A percentile compares a stretch with the other conserved stretches of the same genome.
Conservation (phyloP, 352 stramenopile species). For the Phytophthora melonis region DNA sequence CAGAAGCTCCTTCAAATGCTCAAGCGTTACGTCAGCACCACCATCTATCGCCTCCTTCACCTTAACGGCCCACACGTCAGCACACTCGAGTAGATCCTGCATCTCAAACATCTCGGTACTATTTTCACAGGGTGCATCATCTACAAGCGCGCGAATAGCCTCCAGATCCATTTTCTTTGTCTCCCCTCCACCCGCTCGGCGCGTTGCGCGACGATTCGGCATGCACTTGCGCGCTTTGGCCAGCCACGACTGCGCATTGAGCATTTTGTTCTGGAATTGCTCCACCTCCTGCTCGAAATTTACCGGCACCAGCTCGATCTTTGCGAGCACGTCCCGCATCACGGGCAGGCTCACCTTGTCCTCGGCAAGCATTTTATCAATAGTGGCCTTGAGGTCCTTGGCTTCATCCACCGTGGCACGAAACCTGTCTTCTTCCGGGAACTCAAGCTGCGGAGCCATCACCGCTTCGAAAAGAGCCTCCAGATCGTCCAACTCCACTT, state of each 20-base stretch:
- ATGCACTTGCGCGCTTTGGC: slow-evolving; percentile 90
- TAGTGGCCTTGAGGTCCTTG: slow-evolving; percentile 65
- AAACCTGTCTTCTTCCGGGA: slow-evolving; percentile 66
- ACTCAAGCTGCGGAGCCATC: slow-evolving; percentile 58
- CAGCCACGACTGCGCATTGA: slow-evolving; percentile 85
- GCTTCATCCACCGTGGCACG: slow-evolving; percentile 67
- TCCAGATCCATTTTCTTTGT: slow-evolving; percentile 87
- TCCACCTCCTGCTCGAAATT: slow-evolving; percentile 86
- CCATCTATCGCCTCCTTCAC: slow-evolving; percentile 84
- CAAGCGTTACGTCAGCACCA: slow-evolving; percentile 71
- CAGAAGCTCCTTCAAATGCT: slow-evolving; percentile 78
- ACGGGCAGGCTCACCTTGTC: slow-evolving; percentile 86
- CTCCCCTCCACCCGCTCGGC: slow-evolving; percentile 55
- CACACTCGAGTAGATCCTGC: slow-evolving; percentile 89
- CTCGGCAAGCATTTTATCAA: slow-evolving; percentile 72
- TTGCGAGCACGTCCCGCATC: slow-evolving; percentile 82
- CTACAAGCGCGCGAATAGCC: slow-evolving; percentile 81
- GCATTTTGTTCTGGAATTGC: slow-evolving; percentile 87
- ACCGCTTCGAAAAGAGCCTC: slow-evolving; percentile 58
- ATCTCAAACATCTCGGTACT: slow-evolving; percentile 91
- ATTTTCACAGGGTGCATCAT: slow-evolving; percentile 89
- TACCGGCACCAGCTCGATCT: slow-evolving; percentile 87
- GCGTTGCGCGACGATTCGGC: slow-evolving; percentile 74
- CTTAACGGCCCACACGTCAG: slow-evolving; percentile 84
- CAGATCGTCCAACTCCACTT: slow-evolving; percentile 68